Base-by-base conservation (phyloP, 306 rosid genomes). In the Castanea mollissima region DNA sequence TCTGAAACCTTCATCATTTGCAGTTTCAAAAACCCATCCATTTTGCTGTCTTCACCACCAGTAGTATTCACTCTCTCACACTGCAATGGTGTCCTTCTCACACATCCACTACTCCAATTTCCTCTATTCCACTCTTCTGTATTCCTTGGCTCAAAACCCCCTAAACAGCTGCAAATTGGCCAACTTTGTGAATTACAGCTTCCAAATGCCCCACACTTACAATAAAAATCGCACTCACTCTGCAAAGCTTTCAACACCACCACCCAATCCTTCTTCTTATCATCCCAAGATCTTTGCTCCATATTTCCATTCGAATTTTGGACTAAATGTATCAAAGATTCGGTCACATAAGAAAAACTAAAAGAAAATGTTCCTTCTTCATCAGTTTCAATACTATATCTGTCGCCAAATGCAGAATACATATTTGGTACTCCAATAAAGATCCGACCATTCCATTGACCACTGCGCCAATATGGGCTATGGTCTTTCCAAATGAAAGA, bases 391-490 rank as follows among this genome's bases (percentile, higher is more conserved):
- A 85, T 63, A 19, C 16, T 55, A 83, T 74, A 79, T 2, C 87
- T 87, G 19, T 18, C 34, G 4, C 80, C 18, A 67, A 82, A 87
- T 55, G 64, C 75, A 10, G 86, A 76, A 25, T 10, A 0, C 90
- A 87, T 80, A 5, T 77, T 55, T 6, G 88, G 88, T 16, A 85
- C 19, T 0, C 90, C 90, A 2, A 87, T 67, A 55, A 87, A 85
- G 3, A 77, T 46, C 27, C 68, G 59, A 58, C 88, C 82, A 21
- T 87, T 85, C 90, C 90, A 85, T 2, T 88, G 88, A 52, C 88
- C 90, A 27, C 81, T 79, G 34, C 88, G 78, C 85, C 85, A 87
- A 69, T 82, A 74, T 0, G 77, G 79, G 41, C 41, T 35, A 35
- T 0, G 41, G 0, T 35, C 41, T 35, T 35, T 35, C 41, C 41